These are phyloP conservation scores for Suillus spraguei DNA, from an alignment of 768 basidiomycete genomes.

Conservation along the genomic window DNA sequence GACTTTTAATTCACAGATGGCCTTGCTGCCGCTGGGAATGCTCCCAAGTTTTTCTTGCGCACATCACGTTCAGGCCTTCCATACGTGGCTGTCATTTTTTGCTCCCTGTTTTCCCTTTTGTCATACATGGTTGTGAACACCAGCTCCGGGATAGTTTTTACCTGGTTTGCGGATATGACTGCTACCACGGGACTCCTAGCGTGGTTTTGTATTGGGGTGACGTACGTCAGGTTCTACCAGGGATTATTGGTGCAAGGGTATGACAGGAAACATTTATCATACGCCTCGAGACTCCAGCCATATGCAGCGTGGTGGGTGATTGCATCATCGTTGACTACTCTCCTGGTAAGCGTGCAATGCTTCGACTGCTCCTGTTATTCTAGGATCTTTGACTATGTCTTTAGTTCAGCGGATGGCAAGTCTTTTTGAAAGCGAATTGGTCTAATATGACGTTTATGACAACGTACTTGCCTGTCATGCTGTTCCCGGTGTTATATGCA, in stretches of 20 bases:
- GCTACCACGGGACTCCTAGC: neutral
- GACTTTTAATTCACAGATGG: neutral
- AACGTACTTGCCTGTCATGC: neutral
- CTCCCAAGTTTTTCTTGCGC: neutral
- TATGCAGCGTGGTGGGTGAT: conserved; percentile 1
- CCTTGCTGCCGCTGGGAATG: neutral
- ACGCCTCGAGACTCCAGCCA: neutral
- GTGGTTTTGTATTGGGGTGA: neutral
- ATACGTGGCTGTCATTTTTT: neutral
- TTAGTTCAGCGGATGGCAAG: conserved; percentile 4
- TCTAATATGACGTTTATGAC: neutral
- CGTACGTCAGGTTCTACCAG: neutral
- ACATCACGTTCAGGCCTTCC: neutral
- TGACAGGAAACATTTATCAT: neutral
- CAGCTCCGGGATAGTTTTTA: neutral
- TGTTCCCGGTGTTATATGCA: neutral
- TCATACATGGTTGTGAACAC: conserved; percentile 1
- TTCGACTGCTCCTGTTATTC: neutral
- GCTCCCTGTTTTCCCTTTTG: neutral
- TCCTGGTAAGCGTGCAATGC: neutral
- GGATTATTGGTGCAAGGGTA: conserved; percentile 1
- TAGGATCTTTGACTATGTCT: neutral
- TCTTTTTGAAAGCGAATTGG: conserved; percentile 1
- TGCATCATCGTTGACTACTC: neutral
- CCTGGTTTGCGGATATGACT: neutral